Percentiles rank a stretch among this genome's conserved stretches.
Evolutionary conservation across 306 rosid species (phyloP).

Genomic region (Fagus sylvatica): DNA sequence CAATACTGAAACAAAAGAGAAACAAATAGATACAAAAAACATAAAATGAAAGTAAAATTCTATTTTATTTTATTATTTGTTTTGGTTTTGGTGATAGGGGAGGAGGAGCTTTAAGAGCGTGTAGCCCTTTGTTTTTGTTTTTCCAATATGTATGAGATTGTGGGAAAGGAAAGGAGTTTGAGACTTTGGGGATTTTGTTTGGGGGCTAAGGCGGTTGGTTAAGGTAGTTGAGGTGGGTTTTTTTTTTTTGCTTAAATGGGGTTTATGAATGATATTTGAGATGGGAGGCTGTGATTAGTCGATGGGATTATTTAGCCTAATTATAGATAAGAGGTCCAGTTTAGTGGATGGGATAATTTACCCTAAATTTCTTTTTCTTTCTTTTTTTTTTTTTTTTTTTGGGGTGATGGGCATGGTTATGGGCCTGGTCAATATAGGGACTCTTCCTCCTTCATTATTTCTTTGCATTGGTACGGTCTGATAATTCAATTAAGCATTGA

Average conservation of each 20-base stretch:
- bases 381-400: background rate
- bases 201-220: slow-evolving; percentile 31
- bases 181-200: slow-evolving; percentile 20
- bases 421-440: slow-evolving; percentile 6
- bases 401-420: background rate
- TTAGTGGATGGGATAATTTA: slow-evolving; percentile 4
- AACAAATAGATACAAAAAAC: background rate
- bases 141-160: background rate
- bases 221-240: slow-evolving; percentile 48
- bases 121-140: background rate
- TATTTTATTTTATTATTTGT: background rate
- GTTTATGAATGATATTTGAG: slow-evolving; percentile 29
- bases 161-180: background rate
- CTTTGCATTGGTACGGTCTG: background rate
- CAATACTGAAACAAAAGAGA: background rate
- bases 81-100: slow-evolving; percentile 36
- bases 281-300: slow-evolving; percentile 15
- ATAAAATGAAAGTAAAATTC: slow-evolving; percentile 13
- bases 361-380: background rate
- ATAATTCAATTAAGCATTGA: too few relatives aligned
- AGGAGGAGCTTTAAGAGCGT: slow-evolving; percentile 30
- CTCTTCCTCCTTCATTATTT: background rate
- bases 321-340: slow-evolving; percentile 31
- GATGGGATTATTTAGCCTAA: background rate
- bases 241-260: slow-evolving; percentile 35